A percentile compares a stretch with the other conserved stretches of the same genome.
Conservation (phyloP, 306 rosid genomes). For the Inga oerstediana region DNA sequence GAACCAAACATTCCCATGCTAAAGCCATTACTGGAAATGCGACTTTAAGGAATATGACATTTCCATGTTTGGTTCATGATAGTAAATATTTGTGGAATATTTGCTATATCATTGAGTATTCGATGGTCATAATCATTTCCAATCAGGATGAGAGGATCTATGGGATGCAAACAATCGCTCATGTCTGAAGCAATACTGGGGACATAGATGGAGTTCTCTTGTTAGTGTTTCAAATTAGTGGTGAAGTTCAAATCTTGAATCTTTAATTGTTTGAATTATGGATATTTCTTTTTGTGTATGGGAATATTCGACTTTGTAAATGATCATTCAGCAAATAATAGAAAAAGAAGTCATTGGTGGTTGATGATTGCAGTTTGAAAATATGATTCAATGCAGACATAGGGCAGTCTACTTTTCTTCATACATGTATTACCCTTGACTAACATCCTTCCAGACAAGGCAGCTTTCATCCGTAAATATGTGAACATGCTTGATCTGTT, state of each 20-base stretch:
- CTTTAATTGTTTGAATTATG: neutral
- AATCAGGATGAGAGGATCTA: neutral
- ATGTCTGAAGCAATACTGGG: neutral
- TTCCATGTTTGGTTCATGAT: neutral
- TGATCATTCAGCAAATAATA: slow-evolving; percentile 5
- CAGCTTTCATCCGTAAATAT: neutral
- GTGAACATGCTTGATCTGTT: slow-evolving; percentile 9
- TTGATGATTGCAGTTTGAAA: slow-evolving; percentile 24
- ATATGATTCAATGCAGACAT: slow-evolving; percentile 1
- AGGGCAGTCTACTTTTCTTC: neutral
- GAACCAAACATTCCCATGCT: neutral
- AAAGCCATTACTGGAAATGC: neutral
- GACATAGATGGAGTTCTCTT: neutral
- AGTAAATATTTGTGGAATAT: neutral
- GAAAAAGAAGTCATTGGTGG: neutral
- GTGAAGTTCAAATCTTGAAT: neutral
- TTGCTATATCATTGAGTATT: neutral
- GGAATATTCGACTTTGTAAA: slow-evolving; percentile 15
- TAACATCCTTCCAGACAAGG: slow-evolving; percentile 17
- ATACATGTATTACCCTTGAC: neutral
- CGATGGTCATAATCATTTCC: neutral
- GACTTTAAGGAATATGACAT: neutral
- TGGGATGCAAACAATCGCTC: neutral
- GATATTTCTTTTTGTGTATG: neutral
- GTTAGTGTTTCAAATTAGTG: neutral